Percentiles rank a stretch among this genome's conserved stretches.
Evolutionary conservation across 106 monocot genomes (phyloP).

Genomic region (Dioscorea alata): DNA sequence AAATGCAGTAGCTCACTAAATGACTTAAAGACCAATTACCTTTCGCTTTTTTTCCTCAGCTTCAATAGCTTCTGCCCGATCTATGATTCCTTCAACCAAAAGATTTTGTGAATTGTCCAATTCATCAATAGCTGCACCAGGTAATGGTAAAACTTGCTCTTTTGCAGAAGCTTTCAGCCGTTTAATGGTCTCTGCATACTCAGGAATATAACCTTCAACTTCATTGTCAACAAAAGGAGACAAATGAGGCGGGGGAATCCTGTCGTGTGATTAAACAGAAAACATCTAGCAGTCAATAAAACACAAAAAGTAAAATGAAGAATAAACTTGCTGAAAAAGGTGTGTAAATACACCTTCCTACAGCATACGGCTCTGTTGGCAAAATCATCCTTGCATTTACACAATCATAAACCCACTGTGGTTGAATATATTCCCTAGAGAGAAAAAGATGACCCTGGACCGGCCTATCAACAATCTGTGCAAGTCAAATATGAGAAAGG

Average conservation of each 20-base stretch:
- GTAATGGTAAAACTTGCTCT: conserved; percentile 72
- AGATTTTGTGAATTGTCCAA: conserved; percentile 44
- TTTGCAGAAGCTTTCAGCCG: conserved; percentile 65
- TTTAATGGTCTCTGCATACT: conserved; percentile 87
- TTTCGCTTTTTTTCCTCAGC: conserved; percentile 63
- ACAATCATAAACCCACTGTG: conserved; percentile 97
- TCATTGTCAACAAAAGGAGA: conserved; percentile 98
- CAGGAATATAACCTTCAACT: conserved; percentile 92
- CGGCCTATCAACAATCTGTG: conserved; percentile 95
- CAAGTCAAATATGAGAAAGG: neutral
- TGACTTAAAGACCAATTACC: conserved; percentile 19
- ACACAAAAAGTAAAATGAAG: too few relatives aligned
- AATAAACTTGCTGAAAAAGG: too few relatives aligned
- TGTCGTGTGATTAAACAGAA: conserved; percentile 7
- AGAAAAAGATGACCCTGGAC: conserved; percentile 85
- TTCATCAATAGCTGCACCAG: conserved; percentile 46
- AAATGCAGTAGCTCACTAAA: too few relatives aligned
- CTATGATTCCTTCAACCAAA: conserved; percentile 68
- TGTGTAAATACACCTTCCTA: conserved; percentile 66
- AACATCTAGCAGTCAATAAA: neutral
- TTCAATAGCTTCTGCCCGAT: conserved; percentile 79
- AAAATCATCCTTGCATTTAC: conserved; percentile 76
- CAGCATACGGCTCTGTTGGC: conserved; percentile 72
- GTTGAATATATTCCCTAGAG: conserved; percentile 95
- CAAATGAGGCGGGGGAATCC: conserved; percentile 88